phyloP scores from a whole-genome alignment of 768 basidiomycete species.

The Lactarius vividus region DNA sequence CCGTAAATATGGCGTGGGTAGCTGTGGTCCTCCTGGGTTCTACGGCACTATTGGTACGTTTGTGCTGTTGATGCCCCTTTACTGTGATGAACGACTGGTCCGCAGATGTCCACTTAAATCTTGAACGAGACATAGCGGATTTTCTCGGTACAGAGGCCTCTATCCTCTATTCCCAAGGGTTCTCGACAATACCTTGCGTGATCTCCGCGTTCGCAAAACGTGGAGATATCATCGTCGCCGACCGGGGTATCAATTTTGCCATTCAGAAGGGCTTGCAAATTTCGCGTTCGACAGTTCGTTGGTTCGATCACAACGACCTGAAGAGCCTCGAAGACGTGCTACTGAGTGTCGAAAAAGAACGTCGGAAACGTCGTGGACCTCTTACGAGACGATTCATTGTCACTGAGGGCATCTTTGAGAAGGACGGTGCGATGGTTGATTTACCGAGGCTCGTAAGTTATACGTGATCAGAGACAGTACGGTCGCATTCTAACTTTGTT shows the following conservation, averaged over 20 bases:
- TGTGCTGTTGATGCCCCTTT: background rate
- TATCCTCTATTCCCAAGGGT: slow-evolving; percentile 93
- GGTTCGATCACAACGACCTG: slow-evolving; percentile 96
- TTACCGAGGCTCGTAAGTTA: slow-evolving; percentile 81
- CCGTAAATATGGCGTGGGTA: slow-evolving; percentile 87
- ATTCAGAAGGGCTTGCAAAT: slow-evolving; percentile 97
- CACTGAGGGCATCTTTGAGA: slow-evolving; percentile 94
- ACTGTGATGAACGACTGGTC: background rate
- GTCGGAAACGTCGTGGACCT: slow-evolving; percentile 75
- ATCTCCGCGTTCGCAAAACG: slow-evolving; percentile 98
- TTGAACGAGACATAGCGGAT: slow-evolving; percentile 86
- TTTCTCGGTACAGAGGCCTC: slow-evolving; percentile 87
- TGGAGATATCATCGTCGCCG: slow-evolving; percentile 97
- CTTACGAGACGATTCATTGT: slow-evolving; percentile 93
- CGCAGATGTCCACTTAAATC: slow-evolving; percentile 84
- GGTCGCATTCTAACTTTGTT: background rate
- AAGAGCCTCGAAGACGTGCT: slow-evolving; percentile 90
- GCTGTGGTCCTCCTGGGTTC: slow-evolving; percentile 95
- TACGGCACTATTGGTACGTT: slow-evolving; percentile 89
- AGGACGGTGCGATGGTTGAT: slow-evolving; percentile 89
- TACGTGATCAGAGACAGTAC: background rate
- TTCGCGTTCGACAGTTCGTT: slow-evolving; percentile 84
- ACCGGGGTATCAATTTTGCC: slow-evolving; percentile 90
- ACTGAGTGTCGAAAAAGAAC: slow-evolving; percentile 80
- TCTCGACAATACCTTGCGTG: slow-evolving; percentile 87